Conservation (phyloP, 257 asterid genomes). For the Linderniella brevidens region DNA sequence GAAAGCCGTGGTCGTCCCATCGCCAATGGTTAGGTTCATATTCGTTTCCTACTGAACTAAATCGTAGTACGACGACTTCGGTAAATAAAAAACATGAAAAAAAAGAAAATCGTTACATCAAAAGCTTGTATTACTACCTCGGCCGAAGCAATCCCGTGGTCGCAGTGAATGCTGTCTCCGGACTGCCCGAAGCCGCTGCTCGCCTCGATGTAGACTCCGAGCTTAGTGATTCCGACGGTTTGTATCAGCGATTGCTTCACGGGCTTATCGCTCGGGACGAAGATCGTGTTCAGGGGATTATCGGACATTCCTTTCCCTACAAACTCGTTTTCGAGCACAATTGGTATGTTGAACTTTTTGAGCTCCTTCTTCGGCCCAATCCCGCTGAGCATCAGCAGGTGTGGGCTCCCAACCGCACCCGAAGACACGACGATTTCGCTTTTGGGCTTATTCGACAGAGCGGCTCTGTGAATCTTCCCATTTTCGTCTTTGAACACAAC, state of each 20-base stretch:
- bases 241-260: constrained; percentile 61
- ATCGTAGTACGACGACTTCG: too few relatives aligned
- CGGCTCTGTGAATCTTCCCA: constrained; percentile 48
- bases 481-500: constrained; percentile 72
- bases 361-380: constrained; percentile 73
- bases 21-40: too few relatives aligned
- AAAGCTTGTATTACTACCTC: constrained; percentile 66
- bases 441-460: constrained; percentile 35
- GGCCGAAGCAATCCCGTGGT: constrained; percentile 80
- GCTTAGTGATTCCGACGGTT: constrained; percentile 73
- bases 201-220: constrained; percentile 83
- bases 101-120: too few relatives aligned
- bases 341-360: constrained; percentile 38
- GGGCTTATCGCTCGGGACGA: constrained; percentile 41
- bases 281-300: constrained; percentile 75
- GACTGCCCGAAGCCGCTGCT: constrained; percentile 91
- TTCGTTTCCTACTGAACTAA: too few relatives aligned
- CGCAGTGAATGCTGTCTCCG: constrained; percentile 40
- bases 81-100: too few relatives aligned
- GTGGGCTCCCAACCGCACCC: constrained; percentile 96
- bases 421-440: constrained; percentile 63
- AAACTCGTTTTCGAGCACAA: constrained; percentile 40
- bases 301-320: constrained; percentile 79
- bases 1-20: too few relatives aligned
- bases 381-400: constrained; percentile 71